A percentile compares a stretch with the other conserved stretches of the same genome.
Evolutionary conservation across 1,284 basidiomycete genomes (phyloP).

Genomic region (Hemileccinum hortonii): DNA sequence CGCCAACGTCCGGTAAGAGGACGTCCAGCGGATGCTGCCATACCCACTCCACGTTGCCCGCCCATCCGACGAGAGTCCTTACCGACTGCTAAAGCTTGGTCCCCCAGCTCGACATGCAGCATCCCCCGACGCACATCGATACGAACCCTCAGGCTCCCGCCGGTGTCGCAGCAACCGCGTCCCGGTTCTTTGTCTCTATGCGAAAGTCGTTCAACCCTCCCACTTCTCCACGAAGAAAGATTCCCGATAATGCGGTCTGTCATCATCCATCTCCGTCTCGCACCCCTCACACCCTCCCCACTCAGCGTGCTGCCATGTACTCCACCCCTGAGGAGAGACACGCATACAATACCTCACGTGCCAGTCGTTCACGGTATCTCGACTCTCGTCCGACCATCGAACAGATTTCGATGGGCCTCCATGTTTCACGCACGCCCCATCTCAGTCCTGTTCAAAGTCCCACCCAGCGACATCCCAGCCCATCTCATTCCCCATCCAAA

Average conservation of each 20-base stretch:
- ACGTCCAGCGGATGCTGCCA: conserved; percentile 14
- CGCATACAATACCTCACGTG: conserved; percentile 26
- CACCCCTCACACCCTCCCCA: conserved; percentile 11
- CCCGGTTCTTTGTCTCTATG: conserved; percentile 33
- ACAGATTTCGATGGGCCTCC: conserved; percentile 75
- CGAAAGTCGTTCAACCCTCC: conserved; percentile 29
- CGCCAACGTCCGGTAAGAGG: background rate
- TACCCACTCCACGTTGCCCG: conserved; percentile 2
- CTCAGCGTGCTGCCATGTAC: conserved; percentile 43
- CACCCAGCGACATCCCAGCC: conserved; percentile 17
- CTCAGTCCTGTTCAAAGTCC: conserved; percentile 40
- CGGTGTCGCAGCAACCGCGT: conserved; percentile 24
- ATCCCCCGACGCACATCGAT: conserved; percentile 16
- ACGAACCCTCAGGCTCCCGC: conserved; percentile 1
- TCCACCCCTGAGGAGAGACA: conserved; percentile 53
- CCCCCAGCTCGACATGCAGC: conserved; percentile 7
- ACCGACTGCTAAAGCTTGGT: too few species aligned
- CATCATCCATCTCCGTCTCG: background rate
- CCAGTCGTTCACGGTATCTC: conserved; percentile 42
- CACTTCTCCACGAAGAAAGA: conserved; percentile 22
- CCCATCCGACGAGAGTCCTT: background rate
- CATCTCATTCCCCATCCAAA: conserved; percentile 23
- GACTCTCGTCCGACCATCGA: conserved; percentile 62
- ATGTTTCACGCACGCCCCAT: conserved; percentile 70
- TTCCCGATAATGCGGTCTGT: conserved; percentile 19